Evolutionary conservation across 108 stramenopile genomes (phyloP), one percentile per base, ranked within the genome.

Genomic region (Nitzschia palea): DNA sequence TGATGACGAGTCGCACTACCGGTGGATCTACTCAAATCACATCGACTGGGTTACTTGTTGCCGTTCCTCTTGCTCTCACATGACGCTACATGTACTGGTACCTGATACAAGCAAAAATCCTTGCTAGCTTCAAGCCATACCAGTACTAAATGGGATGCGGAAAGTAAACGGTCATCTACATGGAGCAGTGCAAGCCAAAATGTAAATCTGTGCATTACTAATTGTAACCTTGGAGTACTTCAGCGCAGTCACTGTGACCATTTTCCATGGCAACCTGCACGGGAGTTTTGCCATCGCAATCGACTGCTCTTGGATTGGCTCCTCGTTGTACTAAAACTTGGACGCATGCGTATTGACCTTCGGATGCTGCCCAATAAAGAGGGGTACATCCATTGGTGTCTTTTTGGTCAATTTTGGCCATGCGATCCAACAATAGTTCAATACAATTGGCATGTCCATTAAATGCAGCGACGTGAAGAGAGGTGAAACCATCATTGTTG

Each of bases 401-500:
- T 27, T 53, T 26, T 18, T 37, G n/a, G 30, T 70, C 36, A 12
- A 76, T 56, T 14, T 66, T 8, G n/a, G 74, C 74, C 8, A 53
- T 53, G 14, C 67, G 51, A 9, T 69, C 68, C 32, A 63, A 29
- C 10, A 63, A 26, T 20, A 60, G 25, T 12, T 9, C 29, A 40
- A 34, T 40, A 32, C 35, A 2, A 9, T 23, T 40, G n/a, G 18
- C 32, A 28, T 68, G 66, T 5, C 73, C 73, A 15, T 68, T 68
- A 10, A 56, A 34, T 2, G 55, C 45, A 8, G 73, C 73, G 4
- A 52, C 47, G 17, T 65, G 45, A 30, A 76, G 50, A 28, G 74
- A 43, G 18, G 68, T 62, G 27, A 36, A 51, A 14, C 58, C 58
- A 28, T 51, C 51, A 32, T 37, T 53, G 52, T 62, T 56, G n/a